Conservation (phyloP, 495 filamentous ascomycete genomes). For the Aspergillus cavernicola region DNA sequence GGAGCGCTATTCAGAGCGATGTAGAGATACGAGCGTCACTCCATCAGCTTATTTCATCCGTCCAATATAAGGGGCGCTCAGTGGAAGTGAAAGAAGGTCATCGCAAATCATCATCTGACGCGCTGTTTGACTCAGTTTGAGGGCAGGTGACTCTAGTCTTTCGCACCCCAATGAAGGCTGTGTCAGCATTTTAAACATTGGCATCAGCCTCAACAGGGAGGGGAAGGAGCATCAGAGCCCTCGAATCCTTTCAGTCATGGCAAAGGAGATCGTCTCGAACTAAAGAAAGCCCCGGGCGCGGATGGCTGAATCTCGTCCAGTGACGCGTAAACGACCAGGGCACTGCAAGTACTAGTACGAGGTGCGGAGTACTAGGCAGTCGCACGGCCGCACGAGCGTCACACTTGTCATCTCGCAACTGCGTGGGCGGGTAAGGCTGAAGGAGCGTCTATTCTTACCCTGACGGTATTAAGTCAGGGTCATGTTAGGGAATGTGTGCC, state of each 20-base stretch:
- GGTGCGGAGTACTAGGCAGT: too few species aligned
- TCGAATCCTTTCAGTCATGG: slow-evolving; percentile 4
- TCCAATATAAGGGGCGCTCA: neutral
- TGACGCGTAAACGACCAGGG: slow-evolving; percentile 1
- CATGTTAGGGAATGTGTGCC: too few species aligned
- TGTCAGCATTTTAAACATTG: slow-evolving; percentile 3
- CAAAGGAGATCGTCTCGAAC: slow-evolving; percentile 7
- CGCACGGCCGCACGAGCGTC: too few species aligned
- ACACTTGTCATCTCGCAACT: too few species aligned
- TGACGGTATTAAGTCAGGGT: too few species aligned
- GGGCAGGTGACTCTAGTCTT: slow-evolving; percentile 21
- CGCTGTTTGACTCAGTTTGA: slow-evolving; percentile 10
- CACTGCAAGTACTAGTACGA: too few species aligned
- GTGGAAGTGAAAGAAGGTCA: neutral
- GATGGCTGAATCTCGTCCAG: neutral
- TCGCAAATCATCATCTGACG: slow-evolving; percentile 20
- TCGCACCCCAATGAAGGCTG: neutral
- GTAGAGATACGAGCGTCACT: neutral
- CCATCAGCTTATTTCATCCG: neutral
- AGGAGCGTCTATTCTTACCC: neutral
- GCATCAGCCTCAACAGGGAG: slow-evolving; percentile 10
- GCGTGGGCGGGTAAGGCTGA: slow-evolving; percentile 8
- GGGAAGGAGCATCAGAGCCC: neutral
- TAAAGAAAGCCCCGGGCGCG: slow-evolving; percentile 1
- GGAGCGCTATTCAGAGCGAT: neutral